Percentiles rank a stretch among this genome's conserved stretches.
These are phyloP conservation scores for Polychaeton citri DNA, from an alignment of 2,329 filamentous ascomycete genomes.

Conservation along the genomic window DNA sequence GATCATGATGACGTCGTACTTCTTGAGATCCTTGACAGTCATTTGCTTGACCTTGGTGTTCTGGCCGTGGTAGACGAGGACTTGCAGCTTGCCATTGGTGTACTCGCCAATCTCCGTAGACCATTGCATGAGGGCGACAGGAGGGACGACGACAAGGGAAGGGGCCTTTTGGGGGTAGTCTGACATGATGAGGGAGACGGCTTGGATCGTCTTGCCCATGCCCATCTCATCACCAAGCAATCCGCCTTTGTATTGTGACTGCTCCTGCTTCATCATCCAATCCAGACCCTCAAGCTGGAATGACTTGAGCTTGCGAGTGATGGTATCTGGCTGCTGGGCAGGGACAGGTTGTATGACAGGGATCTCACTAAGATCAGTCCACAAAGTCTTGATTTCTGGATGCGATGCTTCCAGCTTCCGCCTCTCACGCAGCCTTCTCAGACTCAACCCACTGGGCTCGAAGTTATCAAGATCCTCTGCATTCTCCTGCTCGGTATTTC, in stretches of 20 bases:
- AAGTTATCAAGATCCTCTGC: slow-evolving; percentile 8
- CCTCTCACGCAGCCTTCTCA: slow-evolving; percentile 37
- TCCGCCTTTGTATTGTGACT: slow-evolving; percentile 73
- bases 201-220: slow-evolving; percentile 96
- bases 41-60: slow-evolving; percentile 72
- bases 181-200: slow-evolving; percentile 95
- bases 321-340: slow-evolving; percentile 60
- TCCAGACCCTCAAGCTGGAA: slow-evolving; percentile 89
- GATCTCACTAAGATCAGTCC: slow-evolving; percentile 58
- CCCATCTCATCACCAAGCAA: slow-evolving; percentile 97
- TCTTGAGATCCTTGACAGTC: slow-evolving; percentile 58
- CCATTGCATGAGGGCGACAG: slow-evolving; percentile 94
- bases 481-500: slow-evolving; percentile 13
- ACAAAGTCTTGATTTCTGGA: slow-evolving; percentile 72
- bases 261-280: slow-evolving; percentile 89
- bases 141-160: slow-evolving; percentile 77
- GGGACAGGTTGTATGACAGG: slow-evolving; percentile 51
- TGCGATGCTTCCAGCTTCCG: slow-evolving; percentile 61
- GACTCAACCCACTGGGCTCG: slow-evolving; percentile 8
- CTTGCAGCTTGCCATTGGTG: slow-evolving; percentile 79
- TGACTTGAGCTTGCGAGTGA: slow-evolving; percentile 73
- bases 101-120: slow-evolving; percentile 46
- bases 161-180: slow-evolving; percentile 77
- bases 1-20: slow-evolving; percentile 90
- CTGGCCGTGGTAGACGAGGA: slow-evolving; percentile 79